Evolutionary conservation across 495 filamentous ascomycete genomes (phyloP), one percentile per base, ranked within the genome.

Genomic region (Penicillium turbatum): DNA sequence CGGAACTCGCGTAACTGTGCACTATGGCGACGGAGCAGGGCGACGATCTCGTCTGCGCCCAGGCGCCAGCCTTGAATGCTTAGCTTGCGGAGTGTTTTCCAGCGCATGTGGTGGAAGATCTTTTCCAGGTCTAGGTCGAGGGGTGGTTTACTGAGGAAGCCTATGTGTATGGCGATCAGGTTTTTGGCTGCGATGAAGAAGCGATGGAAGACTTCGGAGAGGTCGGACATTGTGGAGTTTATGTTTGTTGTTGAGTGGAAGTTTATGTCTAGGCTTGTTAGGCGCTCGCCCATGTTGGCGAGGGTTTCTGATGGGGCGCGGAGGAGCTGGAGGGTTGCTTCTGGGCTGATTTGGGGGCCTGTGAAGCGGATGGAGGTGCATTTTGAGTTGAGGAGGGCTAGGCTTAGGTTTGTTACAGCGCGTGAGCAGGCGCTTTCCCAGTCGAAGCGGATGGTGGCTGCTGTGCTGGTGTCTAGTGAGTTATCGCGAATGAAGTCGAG

Each of bases 11-110:
- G 75, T 3, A 89, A 70, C 15, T 72, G 76, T 9, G 71, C 70
- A 16, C 75, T 66, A 55, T 88, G 83, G 9, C 84, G 78, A 30
- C 77, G 71, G 7, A 79, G 69, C 0, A 89, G 63, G 2, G 64
- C 57, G 43, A 84, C 79, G 13, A 88, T 79, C 60, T 88, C 86
- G 0, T 79, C 68, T 0, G 79, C 77, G 27, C 76, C 53, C 5
- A 89, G 65, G 21, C 74, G 72, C 86, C 86, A 88, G 26, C 77
- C 75, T 59, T 86, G 80, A 31, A 89, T 77, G 16, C 85, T 84
- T 42, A 89, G 77, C 1, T 82, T 82, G 31, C 80, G 72, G 1
- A 88, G 72, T 4, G 77, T 77, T 40, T 79, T 76, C 81, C 83
- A 86, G 15, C 75, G 74, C 2, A 86, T 70, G 41, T 77, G 59